Conservation (phyloP, 805 yeast species). For the Spathaspora hagerdaliae region DNA sequence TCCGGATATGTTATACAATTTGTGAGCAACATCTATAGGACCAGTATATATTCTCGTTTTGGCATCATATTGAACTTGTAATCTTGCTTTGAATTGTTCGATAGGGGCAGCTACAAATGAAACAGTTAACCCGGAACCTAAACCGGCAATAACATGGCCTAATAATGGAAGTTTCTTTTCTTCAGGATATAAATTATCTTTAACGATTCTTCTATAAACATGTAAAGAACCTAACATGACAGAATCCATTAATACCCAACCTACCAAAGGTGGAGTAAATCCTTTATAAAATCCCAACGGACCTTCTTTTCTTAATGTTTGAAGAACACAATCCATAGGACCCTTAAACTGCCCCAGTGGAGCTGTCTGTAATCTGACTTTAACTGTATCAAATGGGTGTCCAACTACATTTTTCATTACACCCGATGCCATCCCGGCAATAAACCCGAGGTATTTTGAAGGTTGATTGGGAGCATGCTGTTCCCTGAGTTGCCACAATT, state of each 20-base stretch:
- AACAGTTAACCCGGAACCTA: constrained; percentile 91
- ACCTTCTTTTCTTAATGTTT: constrained; percentile 75
- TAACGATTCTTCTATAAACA: constrained; percentile 64
- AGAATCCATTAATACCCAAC: constrained; percentile 93
- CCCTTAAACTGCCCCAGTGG: constrained; percentile 64
- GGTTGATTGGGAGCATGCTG: constrained; percentile 25
- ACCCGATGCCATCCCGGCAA: constrained; percentile 88
- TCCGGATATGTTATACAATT: constrained; percentile 58
- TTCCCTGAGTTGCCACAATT: constrained; percentile 11
- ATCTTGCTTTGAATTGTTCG: constrained; percentile 81
- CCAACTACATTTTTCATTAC: constrained; percentile 86
- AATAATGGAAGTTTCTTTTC: constrained; percentile 61
- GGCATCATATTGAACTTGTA: constrained; percentile 88
- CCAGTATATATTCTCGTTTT: constrained; percentile 64
- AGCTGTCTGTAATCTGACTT: constrained; percentile 76
- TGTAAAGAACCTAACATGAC: constrained; percentile 86
- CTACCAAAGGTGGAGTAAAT: constrained; percentile 87
- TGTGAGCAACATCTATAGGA: constrained; percentile 70
- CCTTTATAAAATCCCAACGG: constrained; percentile 80
- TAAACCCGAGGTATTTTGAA: constrained; percentile 65
- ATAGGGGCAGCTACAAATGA: constrained; percentile 95
- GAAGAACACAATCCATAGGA: constrained; percentile 73
- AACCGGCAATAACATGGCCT: constrained; percentile 71
- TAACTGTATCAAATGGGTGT: constrained; percentile 89
- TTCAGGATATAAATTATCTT: constrained; percentile 60